phyloP scores from a whole-genome alignment of 1,139 yeast genomes.

The Pichia sp. region DNA sequence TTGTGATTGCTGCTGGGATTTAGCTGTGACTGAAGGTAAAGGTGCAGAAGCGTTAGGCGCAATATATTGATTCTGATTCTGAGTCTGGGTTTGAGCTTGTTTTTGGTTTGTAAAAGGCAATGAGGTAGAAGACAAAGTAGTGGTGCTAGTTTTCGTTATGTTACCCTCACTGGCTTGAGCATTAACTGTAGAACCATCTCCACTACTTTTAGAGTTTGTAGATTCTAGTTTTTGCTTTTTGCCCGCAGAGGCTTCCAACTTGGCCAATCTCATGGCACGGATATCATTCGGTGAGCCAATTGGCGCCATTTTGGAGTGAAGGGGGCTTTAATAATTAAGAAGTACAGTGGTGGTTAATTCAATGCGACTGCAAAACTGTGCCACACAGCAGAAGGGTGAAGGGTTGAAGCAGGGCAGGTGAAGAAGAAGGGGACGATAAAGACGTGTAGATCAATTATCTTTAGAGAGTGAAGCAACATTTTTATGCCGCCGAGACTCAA shows the following conservation, averaged over 20 bases:
- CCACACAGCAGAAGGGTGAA: background rate
- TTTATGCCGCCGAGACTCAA: slow-evolving; percentile 1
- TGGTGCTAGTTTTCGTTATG: background rate
- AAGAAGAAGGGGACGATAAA: background rate
- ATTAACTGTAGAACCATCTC: background rate
- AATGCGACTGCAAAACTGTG: too few species aligned
- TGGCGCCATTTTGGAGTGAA: background rate
- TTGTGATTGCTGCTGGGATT: background rate
- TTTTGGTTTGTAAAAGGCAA: background rate
- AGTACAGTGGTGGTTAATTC: too few species aligned
- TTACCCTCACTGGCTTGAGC: background rate
- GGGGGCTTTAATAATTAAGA: too few species aligned
- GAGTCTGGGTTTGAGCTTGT: background rate
- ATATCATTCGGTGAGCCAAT: slow-evolving; percentile 38
- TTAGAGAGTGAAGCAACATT: background rate
- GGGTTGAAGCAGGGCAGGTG: background rate
- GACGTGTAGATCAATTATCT: background rate
- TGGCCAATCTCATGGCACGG: slow-evolving; percentile 56
- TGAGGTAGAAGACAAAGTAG: background rate
- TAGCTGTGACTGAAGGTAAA: too few species aligned
- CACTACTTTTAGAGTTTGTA: background rate
- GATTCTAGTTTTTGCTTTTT: slow-evolving; percentile 9
- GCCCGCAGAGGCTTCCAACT: slow-evolving; percentile 33
- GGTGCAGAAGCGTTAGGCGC: too few species aligned
- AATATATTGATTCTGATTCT: background rate